These are phyloP conservation scores for Lepidium aucheri DNA, from an alignment of 345 rosid species.

Conservation along the genomic window DNA sequence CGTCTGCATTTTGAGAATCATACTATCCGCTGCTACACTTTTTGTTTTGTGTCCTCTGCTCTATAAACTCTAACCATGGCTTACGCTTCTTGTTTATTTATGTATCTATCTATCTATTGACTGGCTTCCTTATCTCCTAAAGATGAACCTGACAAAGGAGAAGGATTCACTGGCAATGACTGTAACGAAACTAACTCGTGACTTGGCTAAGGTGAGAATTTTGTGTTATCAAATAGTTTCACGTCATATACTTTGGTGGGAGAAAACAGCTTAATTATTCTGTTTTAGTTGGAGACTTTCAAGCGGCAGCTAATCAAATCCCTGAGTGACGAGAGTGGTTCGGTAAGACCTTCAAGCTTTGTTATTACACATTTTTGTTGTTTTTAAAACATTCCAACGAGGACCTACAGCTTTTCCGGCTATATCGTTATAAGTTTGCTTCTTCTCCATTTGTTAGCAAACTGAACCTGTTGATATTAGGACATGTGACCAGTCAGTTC, in stretches of 20 bases:
- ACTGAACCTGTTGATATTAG: constrained; percentile 67
- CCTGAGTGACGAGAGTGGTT: constrained; percentile 57
- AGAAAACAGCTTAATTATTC: background rate
- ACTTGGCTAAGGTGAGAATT: constrained; percentile 64
- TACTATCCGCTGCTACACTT: background rate
- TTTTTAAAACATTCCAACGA: background rate
- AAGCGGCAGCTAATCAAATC: constrained; percentile 94
- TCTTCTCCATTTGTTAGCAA: constrained; percentile 28
- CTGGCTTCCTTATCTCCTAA: background rate
- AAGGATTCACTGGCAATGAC: constrained; percentile 64
- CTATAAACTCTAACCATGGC: background rate
- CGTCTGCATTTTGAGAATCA: background rate
- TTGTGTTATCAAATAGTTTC: background rate
- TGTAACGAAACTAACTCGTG: constrained; percentile 69
- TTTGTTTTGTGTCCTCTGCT: background rate
- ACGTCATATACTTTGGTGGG: background rate
- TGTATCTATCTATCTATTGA: background rate
- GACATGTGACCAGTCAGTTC: constrained; percentile 62
- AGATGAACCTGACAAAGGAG: constrained; percentile 65
- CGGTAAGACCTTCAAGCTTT: constrained; percentile 39
- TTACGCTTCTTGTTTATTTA: background rate
- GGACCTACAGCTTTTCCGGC: background rate
- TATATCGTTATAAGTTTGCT: background rate
- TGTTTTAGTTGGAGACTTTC: constrained; percentile 68
- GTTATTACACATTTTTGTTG: background rate